Base-by-base conservation (phyloP, 257 asterid genomes). In the Agastache rugosa region DNA sequence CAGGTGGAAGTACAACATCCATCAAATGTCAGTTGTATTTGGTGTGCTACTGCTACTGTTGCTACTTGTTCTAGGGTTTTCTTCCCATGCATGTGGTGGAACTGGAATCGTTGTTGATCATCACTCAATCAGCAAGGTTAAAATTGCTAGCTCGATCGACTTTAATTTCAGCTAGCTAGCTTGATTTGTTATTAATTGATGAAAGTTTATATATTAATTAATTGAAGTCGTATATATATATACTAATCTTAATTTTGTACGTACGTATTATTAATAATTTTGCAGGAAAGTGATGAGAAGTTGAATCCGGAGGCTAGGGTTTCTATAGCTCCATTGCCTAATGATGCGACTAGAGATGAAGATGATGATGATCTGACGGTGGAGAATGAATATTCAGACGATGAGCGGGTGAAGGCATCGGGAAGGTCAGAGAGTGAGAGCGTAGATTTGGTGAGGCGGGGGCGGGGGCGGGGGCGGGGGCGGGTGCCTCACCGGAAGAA, bases 371-470 rank as follows among this genome's bases (percentile, higher is more conserved):
- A 34, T 59, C 53, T 22, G 17, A 39, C 16, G 35, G 62, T 51
- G 0, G 20, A 47, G 72, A 81, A 79, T 6, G 61, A 62, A 16
- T n/a, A n/a, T n/a, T 19, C 47, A 0, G 41, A 76, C 16, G 47
- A 48, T 29, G 20, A 34, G 0, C 5, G 0, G 48, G 50, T 11
- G 4, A 63, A 54, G 44, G 11, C n/a, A 22, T 29, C 73, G 11
- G 58, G 39, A 66, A 12, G 0, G 37, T 31, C 37, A 3, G 41
- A 62, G 39, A 48, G 5, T 9, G 54, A 72, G 63, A 51, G 83
- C 66, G 69, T 17, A 45, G 73, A 20, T 10, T 56, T 72, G n/a
- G 88, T 86, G 31, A 37, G 85, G 11, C 89, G 96, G 97, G 88
- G n/a, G n/a, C n/a, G n/a, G n/a, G n/a, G n/a, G n/a, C n/a, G n/a